Evolutionary conservation across 2,329 filamentous ascomycete species (phyloP), one percentile per base, ranked within the genome.

Genomic region (Emericellopsis cladophorae): DNA sequence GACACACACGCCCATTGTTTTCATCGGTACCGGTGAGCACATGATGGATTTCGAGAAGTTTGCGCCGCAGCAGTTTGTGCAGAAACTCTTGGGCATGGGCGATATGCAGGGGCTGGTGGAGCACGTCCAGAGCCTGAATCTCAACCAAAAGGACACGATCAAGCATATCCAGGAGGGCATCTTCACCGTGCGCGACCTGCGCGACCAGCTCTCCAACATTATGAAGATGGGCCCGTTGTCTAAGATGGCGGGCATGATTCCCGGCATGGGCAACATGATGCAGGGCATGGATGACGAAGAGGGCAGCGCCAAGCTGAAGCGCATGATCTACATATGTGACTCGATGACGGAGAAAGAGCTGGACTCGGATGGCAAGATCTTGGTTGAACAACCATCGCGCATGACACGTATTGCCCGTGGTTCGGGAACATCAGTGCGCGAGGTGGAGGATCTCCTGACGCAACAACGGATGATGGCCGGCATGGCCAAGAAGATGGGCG

Each of bases 171-270:
- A 87, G 7, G 90, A 95, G 55, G 92, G 92, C 42, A 89, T 95
- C 47, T 98, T 96, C 62, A 95, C 92, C 0, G 76, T 98, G 29
- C 83, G 92, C 42, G 92, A 98, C 58, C 73, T 98, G 49, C 79
- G 92, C 16, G 92, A 98, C 58, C 93, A 98, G 57, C 78, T 98
- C 11, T 84, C 83, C 44, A 96, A 96, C 54, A 95, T 98, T 55
- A 95, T 96, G 88, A 98, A 98, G 67, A 96, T 98, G 92, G 92
- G 92, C 0, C 92, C 92, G 0, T 66, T 98, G 2, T 93, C 85
- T 15, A 96, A 98, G 60, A 93, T 98, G 77, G 93, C 90, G 0
- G 88, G 89, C 52, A 98, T 98, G 92, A 96, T 98, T 48, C 92
- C 92, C 0, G 92, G 92, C 23, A 82, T 98, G 61, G 83, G 83